A percentile compares a stretch with the other conserved stretches of the same genome.
Conservation (phyloP, 1,284 basidiomycete genomes). For the Xerocomus minutiporus region DNA sequence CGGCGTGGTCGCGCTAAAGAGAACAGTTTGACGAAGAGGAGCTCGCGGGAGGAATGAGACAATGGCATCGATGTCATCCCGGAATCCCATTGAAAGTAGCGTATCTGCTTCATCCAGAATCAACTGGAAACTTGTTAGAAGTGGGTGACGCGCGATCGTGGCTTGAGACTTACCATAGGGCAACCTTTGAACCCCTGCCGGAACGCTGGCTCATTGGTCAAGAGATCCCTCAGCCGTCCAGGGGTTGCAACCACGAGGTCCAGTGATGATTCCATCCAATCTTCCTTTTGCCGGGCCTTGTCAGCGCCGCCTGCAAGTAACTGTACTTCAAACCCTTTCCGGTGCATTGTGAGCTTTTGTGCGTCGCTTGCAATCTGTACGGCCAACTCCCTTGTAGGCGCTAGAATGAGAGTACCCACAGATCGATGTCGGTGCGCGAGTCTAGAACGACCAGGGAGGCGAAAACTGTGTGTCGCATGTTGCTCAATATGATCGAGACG, state of each 20-base stretch:
- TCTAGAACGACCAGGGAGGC: constrained; percentile 31
- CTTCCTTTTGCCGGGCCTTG: constrained; percentile 62
- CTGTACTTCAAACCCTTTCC: constrained; percentile 66
- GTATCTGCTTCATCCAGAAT: constrained; percentile 96
- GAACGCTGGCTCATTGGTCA: constrained; percentile 61
- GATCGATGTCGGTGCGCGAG: constrained; percentile 41
- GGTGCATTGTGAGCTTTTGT: constrained; percentile 60
- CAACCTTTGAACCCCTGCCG: constrained; percentile 50
- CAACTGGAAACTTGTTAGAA: constrained; percentile 47
- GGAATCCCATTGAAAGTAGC: constrained; percentile 94
- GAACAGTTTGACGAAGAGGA: constrained; percentile 80
- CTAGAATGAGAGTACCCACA: constrained; percentile 82
- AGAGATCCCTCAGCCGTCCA: constrained; percentile 81
- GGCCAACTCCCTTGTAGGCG: constrained; percentile 92
- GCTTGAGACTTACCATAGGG: constrained; percentile 46
- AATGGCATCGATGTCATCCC: constrained; percentile 82
- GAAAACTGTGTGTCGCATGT: constrained; percentile 15
- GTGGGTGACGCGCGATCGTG: background rate
- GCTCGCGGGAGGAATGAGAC: constrained; percentile 60
- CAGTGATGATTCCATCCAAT: constrained; percentile 60
- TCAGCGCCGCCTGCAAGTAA: constrained; percentile 80
- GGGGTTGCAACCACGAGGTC: constrained; percentile 95
- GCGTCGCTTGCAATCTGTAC: constrained; percentile 92
- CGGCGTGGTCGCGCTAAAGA: constrained; percentile 89
- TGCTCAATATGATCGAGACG: constrained; percentile 52